Evolutionary conservation across 192 early-diverging fungal genomes (phyloP), one percentile per base, ranked within the genome.

Genomic region (Rhizophagus sp.): DNA sequence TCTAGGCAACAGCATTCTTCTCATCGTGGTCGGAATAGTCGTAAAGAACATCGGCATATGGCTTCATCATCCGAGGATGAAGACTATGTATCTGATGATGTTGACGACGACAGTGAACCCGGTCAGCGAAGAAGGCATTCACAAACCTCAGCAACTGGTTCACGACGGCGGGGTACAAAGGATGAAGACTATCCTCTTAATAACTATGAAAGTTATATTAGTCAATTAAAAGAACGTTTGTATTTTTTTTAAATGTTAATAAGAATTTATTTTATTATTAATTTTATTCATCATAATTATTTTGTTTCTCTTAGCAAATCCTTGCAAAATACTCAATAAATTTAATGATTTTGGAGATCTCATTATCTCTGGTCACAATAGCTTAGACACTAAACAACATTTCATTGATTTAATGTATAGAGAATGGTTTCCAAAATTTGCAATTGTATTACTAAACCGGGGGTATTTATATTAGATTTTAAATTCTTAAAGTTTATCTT

Each of bases 351-450:
- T 39, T 44, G 36, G 30, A n/a, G 47, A 79, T 13, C 5, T 19
- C 10, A 33, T 79, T n/a, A 33, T 71, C 44, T 62, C 22, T 10
- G 41, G 34, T 61, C 78, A 17, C n/a, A 34, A n/a, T n/a, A 52
- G 7, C 41, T 49, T 25, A 2, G 76, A 78, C 24, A 15, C 19
- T 22, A 49, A 52, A 27, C 33, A 52, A 34, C 30, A 41, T 24
- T 11, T 61, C 5, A 52, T 68, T 49, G 66, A 65, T 52, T n/a
- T 41, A 62, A 50, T 78, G 17, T 33, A 71, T 8, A 79, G 57
- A 79, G 78, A 79, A 71, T 79, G 78, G 78, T 41, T 79, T 12
- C 78, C 78, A 61, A 79, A 79, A 79, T 79, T 71, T 67, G 68
- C 50, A 34, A 36, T 44, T 12, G 68, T 71, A 52, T 13, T 79